Conservation (phyloP, 2,329 filamentous ascomycete genomes). For the Colletotrichum sp. region DNA sequence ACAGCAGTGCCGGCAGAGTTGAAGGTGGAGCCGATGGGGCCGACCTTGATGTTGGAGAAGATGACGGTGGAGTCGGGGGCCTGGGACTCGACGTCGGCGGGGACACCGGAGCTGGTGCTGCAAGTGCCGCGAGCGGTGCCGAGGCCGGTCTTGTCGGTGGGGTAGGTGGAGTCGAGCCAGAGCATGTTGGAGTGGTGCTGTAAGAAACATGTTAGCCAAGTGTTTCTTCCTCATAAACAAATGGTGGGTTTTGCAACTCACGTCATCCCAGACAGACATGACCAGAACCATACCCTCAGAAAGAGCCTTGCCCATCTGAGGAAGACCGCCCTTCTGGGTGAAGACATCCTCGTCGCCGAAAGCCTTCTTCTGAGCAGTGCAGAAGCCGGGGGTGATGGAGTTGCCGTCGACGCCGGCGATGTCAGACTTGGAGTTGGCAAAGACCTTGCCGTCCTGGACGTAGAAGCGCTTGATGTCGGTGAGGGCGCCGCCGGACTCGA, state of each 20-base stretch:
- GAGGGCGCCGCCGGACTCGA: constrained; percentile 52
- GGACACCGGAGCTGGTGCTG: constrained; percentile 54
- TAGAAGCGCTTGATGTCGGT: constrained; percentile 69
- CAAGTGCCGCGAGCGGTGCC: constrained; percentile 62
- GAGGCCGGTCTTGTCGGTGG: constrained; percentile 47
- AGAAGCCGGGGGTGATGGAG: constrained; percentile 62
- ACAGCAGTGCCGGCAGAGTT: background rate
- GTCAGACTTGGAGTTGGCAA: constrained; percentile 55
- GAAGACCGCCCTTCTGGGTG: constrained; percentile 59
- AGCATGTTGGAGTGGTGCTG: constrained; percentile 71
- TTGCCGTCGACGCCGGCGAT: constrained; percentile 43
- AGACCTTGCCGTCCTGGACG: constrained; percentile 65
- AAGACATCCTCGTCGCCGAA: constrained; percentile 63
- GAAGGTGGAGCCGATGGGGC: constrained; percentile 59
- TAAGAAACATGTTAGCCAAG: background rate
- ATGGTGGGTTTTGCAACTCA: background rate
- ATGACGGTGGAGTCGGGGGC: constrained; percentile 54
- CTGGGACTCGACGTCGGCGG: constrained; percentile 51
- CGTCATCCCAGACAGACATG: constrained; percentile 65
- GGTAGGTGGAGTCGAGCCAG: constrained; percentile 75
- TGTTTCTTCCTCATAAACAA: background rate
- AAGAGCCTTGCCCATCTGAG: constrained; percentile 56
- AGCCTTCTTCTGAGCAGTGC: constrained; percentile 59
- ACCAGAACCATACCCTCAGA: constrained; percentile 51
- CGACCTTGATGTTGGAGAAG: constrained; percentile 58